phyloP scores from a whole-genome alignment of 2,329 filamentous ascomycete species.

The Pseudogymnoascus sp. region DNA sequence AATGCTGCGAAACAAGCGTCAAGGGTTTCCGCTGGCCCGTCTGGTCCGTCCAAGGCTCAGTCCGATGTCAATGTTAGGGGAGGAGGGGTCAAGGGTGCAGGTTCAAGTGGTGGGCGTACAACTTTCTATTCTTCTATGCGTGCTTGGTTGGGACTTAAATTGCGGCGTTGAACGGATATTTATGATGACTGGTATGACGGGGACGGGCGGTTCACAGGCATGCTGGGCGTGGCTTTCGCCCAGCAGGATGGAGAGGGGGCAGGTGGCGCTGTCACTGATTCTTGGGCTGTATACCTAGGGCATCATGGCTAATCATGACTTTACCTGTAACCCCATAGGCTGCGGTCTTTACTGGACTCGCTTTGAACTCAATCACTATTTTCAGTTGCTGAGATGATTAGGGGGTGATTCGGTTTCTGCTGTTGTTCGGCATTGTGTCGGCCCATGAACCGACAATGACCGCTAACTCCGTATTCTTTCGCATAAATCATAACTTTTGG shows the following conservation, averaged over 20 bases:
- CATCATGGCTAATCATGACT: conserved; percentile 2
- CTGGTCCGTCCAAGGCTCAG: conserved; percentile 35
- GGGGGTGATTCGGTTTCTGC: background rate
- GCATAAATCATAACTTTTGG: background rate
- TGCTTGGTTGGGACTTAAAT: conserved; percentile 12
- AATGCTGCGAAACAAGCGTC: conserved; percentile 3
- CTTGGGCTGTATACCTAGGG: conserved; percentile 5
- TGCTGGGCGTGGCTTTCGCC: background rate
- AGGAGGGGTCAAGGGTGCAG: conserved; percentile 18
- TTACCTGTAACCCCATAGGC: conserved; percentile 8
- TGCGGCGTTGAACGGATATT: conserved; percentile 13
- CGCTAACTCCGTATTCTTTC: background rate
- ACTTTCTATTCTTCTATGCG: conserved; percentile 25
- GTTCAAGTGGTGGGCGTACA: conserved; percentile 16
- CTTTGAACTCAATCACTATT: conserved; percentile 8
- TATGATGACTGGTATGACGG: conserved; percentile 2
- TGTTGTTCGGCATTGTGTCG: background rate
- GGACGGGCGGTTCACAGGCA: conserved; percentile 5
- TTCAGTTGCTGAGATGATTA: background rate
- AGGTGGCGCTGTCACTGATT: conserved; percentile 6
- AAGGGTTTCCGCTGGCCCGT: conserved; percentile 42
- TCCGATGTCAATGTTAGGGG: conserved; percentile 15
- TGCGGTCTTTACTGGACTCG: conserved; percentile 7
- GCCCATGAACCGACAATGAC: background rate
- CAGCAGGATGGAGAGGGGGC: conserved; percentile 5